Conservation (phyloP, 345 rosid species). For the Eucalyptus fibrosa region DNA sequence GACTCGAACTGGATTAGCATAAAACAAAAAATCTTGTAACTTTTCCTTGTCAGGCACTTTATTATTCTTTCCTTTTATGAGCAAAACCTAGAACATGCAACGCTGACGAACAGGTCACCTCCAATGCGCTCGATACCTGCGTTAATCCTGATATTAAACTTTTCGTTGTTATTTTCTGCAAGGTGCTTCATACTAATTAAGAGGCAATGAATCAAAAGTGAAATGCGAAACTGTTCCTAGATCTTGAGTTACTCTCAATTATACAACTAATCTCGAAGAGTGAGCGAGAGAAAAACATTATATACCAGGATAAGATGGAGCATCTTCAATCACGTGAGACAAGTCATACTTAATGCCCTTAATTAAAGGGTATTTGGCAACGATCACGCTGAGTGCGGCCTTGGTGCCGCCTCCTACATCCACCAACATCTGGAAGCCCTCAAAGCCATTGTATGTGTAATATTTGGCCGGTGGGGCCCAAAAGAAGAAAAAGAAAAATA, state of each 20-base stretch:
- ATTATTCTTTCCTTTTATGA: background rate
- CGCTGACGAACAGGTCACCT: constrained; percentile 63
- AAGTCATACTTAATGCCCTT: constrained; percentile 73
- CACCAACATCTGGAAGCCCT: constrained; percentile 46
- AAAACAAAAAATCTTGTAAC: background rate
- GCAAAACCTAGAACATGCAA: background rate
- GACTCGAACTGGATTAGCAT: background rate
- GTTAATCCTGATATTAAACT: background rate
- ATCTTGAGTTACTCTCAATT: background rate
- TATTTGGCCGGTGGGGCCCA: too few species aligned
- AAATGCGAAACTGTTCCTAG: background rate
- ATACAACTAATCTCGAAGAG: background rate
- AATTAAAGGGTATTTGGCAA: constrained; percentile 51
- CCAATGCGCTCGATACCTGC: constrained; percentile 69
- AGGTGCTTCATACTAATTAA: background rate
- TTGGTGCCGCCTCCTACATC: constrained; percentile 91
- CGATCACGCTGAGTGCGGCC: constrained; percentile 49
- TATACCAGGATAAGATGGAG: constrained; percentile 51
- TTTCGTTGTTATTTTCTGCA: background rate
- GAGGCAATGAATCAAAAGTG: background rate
- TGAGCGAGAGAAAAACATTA: background rate
- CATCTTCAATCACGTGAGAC: constrained; percentile 69
- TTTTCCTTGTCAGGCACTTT: background rate
- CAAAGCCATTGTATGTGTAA: constrained; percentile 69
- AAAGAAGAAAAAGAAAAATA: too few species aligned